Evolutionary conservation across 163 green algal genomes (phyloP).

Genomic region (Scenedesmus sp.): DNA sequence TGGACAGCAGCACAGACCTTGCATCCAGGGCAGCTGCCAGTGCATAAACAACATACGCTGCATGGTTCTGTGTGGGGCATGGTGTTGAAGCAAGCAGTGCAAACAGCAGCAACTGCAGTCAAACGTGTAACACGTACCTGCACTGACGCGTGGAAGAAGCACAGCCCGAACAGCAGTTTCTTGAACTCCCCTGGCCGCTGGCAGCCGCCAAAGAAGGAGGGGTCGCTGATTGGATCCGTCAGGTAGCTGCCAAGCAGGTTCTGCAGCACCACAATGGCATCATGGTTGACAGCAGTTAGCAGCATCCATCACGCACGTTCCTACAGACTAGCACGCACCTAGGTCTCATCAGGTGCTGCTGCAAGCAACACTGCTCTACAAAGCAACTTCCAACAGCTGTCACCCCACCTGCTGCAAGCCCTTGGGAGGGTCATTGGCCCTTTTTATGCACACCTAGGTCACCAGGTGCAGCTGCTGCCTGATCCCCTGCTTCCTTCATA

Average conservation of each 20-base stretch:
- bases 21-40: too few relatives aligned
- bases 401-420: background rate
- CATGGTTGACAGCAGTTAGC: too few relatives aligned
- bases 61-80: too few relatives aligned
- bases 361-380: too few relatives aligned
- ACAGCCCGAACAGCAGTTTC: conserved; percentile 85
- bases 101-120: background rate
- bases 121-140: conserved; percentile 63
- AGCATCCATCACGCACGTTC: too few relatives aligned
- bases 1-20: too few relatives aligned
- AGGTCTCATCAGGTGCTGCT: background rate
- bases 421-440: conserved; percentile 63
- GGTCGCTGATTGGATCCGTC: conserved; percentile 76
- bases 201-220: conserved; percentile 82
- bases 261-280: too few relatives aligned
- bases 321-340: background rate
- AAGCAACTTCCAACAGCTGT: too few relatives aligned
- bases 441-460: conserved; percentile 58
- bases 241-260: conserved; percentile 82
- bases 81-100: background rate
- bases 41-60: too few relatives aligned
- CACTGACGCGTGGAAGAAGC: conserved; percentile 86
- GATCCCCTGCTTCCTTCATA: too few relatives aligned
- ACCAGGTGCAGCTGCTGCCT: background rate
- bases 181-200: conserved; percentile 77